Conservation (phyloP, 1,284 basidiomycete species). For the Singerocomus inundabilis region DNA sequence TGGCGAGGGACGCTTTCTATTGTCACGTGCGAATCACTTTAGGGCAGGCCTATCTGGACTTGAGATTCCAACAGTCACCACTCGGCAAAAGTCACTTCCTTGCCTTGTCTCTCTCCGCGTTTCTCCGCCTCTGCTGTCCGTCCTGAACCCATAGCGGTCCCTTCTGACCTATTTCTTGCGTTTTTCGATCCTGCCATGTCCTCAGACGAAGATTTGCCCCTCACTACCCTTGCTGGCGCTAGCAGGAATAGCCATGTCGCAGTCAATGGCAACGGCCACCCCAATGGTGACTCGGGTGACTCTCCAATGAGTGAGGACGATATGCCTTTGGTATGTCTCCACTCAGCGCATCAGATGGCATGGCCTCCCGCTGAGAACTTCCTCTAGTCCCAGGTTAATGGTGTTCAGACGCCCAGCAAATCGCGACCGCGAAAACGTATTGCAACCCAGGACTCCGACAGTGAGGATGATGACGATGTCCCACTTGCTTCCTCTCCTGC, state of each 20-base stretch:
- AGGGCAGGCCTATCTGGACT: slow-evolving; percentile 63
- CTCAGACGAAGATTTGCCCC: slow-evolving; percentile 68
- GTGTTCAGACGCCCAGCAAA: slow-evolving; percentile 42
- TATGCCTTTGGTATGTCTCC: slow-evolving; percentile 60
- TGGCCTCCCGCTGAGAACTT: slow-evolving; percentile 22
- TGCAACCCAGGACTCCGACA: slow-evolving; percentile 51
- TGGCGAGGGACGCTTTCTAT: not conserved
- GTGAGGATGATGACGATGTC: slow-evolving; percentile 73
- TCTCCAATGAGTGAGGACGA: slow-evolving; percentile 65
- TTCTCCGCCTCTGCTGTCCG: slow-evolving; percentile 15
- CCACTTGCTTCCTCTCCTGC: slow-evolving; percentile 70
- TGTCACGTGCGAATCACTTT: slow-evolving; percentile 35
- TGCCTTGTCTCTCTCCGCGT: slow-evolving; percentile 24
- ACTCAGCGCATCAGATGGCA: not conserved
- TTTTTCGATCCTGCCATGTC: slow-evolving; percentile 41
- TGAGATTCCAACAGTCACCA: slow-evolving; percentile 34
- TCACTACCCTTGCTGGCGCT: slow-evolving; percentile 43
- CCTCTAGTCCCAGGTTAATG: slow-evolving; percentile 43
- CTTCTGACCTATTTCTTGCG: not conserved
- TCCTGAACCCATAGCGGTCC: slow-evolving; percentile 1
- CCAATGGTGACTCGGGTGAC: slow-evolving; percentile 41
- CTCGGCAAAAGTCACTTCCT: slow-evolving; percentile 20
- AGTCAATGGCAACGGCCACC: slow-evolving; percentile 46
- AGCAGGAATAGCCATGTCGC: slow-evolving; percentile 38
- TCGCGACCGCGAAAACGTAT: slow-evolving; percentile 60